These are phyloP conservation scores for Trichoderma afroharzianum DNA, from an alignment of 2,329 filamentous ascomycete genomes.

Conservation along the genomic window DNA sequence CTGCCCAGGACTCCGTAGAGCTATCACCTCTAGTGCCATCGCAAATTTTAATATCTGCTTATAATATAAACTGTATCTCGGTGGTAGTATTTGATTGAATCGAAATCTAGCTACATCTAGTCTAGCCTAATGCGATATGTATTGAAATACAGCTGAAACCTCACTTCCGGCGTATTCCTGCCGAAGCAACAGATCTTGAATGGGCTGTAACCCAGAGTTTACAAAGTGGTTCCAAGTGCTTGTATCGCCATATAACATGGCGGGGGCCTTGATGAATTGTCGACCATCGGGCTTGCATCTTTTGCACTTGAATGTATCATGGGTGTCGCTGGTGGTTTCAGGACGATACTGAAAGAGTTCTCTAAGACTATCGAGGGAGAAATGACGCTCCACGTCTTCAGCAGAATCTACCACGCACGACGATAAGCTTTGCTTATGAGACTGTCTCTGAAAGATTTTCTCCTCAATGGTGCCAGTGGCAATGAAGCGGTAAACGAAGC, in stretches of 20 bases:
- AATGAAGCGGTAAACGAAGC: constrained; percentile 99
- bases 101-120: not conserved
- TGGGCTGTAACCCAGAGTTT: constrained; percentile 72
- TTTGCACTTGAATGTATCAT: constrained; percentile 99
- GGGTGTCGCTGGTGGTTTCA: constrained; percentile 84
- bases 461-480: constrained; percentile 97
- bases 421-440: constrained; percentile 94
- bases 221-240: constrained; percentile 99
- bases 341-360: constrained; percentile 92
- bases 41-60: not conserved
- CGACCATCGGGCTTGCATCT: constrained; percentile 83
- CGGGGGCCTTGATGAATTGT: constrained; percentile 85
- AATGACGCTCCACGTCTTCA: constrained; percentile 96
- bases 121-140: constrained; percentile 72
- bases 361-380: constrained; percentile 82
- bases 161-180: constrained; percentile 77
- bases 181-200: constrained; percentile 85
- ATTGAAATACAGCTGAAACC: constrained; percentile 96
- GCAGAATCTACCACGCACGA: constrained; percentile 95
- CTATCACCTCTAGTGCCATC: not conserved
- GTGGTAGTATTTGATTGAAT: not conserved
- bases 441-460: constrained; percentile 98
- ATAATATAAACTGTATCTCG: not conserved
- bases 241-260: constrained; percentile 95
- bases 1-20: not conserved